These are phyloP conservation scores for Nannochloris sp. DNA, from an alignment of 139 green algal genomes.

Conservation along the genomic window DNA sequence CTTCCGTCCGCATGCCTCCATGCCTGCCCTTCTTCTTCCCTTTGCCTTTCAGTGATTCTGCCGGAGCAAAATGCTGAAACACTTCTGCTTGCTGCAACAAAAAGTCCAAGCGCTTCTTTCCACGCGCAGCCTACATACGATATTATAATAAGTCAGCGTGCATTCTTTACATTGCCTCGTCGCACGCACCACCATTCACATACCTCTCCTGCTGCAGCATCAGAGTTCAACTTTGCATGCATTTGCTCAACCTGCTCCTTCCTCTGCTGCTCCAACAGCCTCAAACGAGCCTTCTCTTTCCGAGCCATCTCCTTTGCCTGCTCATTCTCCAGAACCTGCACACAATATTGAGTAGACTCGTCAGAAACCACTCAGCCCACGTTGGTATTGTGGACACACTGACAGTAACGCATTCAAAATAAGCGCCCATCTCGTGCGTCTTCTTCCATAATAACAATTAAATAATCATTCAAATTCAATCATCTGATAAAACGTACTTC, in stretches of 20 bases:
- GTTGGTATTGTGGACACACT: no score
- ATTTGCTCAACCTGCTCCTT: slow-evolving; percentile 76
- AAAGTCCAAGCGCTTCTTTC: slow-evolving; percentile 76
- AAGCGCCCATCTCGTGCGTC: background rate
- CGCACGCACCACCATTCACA: background rate
- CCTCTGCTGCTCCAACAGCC: slow-evolving; percentile 64
- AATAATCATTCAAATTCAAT: no score
- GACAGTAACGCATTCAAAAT: background rate
- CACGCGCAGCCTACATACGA: slow-evolving; percentile 52
- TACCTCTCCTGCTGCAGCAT: slow-evolving; percentile 53
- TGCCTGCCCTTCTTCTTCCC: slow-evolving; percentile 45
- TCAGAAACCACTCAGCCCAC: background rate
- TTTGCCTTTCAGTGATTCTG: slow-evolving; percentile 1
- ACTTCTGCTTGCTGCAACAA: slow-evolving; percentile 95
- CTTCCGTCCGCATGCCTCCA: slow-evolving; percentile 64
- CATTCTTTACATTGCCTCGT: no score
- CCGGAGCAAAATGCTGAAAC: slow-evolving; percentile 90
- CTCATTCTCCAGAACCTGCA: slow-evolving; percentile 7
- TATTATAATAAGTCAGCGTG: background rate
- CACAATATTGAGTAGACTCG: background rate
- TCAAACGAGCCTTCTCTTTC: slow-evolving; percentile 73
- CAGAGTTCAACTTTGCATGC: slow-evolving; percentile 60
- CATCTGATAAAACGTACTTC: background rate
- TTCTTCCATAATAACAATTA: no score
- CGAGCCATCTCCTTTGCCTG: slow-evolving; percentile 45